Percentiles rank a stretch among this genome's conserved stretches.
Conservation (phyloP, 768 basidiomycete genomes). For the Lentinula edodes region DNA sequence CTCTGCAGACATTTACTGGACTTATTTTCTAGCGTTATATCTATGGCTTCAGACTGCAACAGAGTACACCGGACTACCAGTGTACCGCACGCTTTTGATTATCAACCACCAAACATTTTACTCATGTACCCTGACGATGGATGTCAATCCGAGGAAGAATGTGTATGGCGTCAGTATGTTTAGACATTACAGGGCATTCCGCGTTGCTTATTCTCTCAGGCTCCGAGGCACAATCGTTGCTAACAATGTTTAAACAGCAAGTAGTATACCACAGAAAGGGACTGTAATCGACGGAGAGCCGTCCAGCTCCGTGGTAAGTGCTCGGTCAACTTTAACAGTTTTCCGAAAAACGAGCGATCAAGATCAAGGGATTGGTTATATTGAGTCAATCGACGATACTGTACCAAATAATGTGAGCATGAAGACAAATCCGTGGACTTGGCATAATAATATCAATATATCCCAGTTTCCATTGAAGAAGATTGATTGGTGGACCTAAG, state of each 20-base stretch:
- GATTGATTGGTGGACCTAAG: not conserved
- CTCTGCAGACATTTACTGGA: not conserved
- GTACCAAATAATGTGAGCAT: not conserved
- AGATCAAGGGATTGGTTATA: not conserved
- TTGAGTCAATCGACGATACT: not conserved
- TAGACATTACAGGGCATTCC: not conserved
- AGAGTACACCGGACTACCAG: not conserved
- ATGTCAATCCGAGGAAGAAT: no score
- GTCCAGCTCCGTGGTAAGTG: slow-evolving; percentile 7
- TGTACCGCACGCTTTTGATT: not conserved
- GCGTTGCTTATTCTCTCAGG: not conserved
- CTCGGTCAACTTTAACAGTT: not conserved
- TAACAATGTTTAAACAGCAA: not conserved
- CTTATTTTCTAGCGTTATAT: not conserved
- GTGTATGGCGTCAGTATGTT: no score
- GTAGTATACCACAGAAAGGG: not conserved
- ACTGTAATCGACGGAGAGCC: slow-evolving; percentile 11
- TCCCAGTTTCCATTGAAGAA: not conserved
- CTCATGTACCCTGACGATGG: not conserved
- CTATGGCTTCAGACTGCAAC: not conserved
- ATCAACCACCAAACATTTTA: not conserved
- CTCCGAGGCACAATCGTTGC: not conserved
- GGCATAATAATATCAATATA: not conserved
- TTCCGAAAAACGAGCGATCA: not conserved
- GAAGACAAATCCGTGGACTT: slow-evolving; percentile 4